Evolutionary conservation across 2,329 filamentous ascomycete species (phyloP).

Genomic region (Colletotrichum chrysophilum): DNA sequence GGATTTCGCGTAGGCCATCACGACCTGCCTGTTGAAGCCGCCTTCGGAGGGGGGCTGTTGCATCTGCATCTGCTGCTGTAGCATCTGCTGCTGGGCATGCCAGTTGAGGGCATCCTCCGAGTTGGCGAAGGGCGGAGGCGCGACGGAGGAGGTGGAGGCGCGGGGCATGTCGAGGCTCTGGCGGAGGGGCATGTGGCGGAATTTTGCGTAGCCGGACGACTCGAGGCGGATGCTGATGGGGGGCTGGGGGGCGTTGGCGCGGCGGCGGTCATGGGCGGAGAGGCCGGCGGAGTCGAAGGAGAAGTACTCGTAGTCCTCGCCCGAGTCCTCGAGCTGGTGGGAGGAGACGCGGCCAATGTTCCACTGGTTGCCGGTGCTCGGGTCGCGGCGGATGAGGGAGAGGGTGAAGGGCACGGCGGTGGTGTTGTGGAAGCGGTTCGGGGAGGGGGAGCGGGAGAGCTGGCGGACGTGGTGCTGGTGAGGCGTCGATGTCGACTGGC

Average conservation of each 20-base stretch:
- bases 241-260: constrained; percentile 31
- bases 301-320: constrained; percentile 31
- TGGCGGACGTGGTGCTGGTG: background rate
- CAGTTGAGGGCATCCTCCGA: constrained; percentile 14
- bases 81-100: constrained; percentile 9
- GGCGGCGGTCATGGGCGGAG: constrained; percentile 24
- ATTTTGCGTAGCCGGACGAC: constrained; percentile 62
- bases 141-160: background rate
- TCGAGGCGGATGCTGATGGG: constrained; percentile 59
- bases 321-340: constrained; percentile 49
- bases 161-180: constrained; percentile 36
- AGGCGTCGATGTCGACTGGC: background rate
- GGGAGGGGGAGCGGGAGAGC: constrained; percentile 38
- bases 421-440: constrained; percentile 35
- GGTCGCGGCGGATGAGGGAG: constrained; percentile 77
- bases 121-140: constrained; percentile 1
- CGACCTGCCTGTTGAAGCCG: constrained; percentile 59
- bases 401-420: constrained; percentile 55
- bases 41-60: constrained; percentile 11
- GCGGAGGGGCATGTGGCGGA: constrained; percentile 52
- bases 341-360: constrained; percentile 73
- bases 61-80: background rate
- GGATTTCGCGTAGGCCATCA: constrained; percentile 61
- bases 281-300: constrained; percentile 22
- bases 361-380: constrained; percentile 72